Evolutionary conservation across 768 basidiomycete species (phyloP).

Genomic region (Naganishia friedmannii): DNA sequence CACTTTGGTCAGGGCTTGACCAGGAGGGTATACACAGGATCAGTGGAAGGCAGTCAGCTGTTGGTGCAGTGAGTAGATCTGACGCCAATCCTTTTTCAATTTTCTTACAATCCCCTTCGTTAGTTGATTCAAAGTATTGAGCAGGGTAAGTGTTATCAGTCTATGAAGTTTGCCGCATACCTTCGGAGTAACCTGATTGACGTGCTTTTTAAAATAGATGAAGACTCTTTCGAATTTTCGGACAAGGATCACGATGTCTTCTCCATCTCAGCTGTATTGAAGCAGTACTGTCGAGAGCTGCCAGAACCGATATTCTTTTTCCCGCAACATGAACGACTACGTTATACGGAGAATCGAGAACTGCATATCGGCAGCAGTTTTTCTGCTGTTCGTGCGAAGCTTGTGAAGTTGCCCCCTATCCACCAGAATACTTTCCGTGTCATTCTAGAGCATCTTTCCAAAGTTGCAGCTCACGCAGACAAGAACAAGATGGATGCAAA

Average conservation of each 20-base stretch:
- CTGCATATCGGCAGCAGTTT: slow-evolving; percentile 71
- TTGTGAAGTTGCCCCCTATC: slow-evolving; percentile 74
- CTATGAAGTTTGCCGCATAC: neutral
- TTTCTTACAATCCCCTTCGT: slow-evolving; percentile 18
- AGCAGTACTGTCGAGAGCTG: slow-evolving; percentile 74
- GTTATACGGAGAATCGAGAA: slow-evolving; percentile 72
- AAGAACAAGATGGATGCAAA: slow-evolving; percentile 90
- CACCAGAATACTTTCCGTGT: slow-evolving; percentile 81
- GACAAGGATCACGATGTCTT: slow-evolving; percentile 69
- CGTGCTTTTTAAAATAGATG: slow-evolving; percentile 55
- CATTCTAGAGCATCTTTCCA: slow-evolving; percentile 75
- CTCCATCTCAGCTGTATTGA: slow-evolving; percentile 77
- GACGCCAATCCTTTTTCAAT: neutral
- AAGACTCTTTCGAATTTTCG: slow-evolving; percentile 70
- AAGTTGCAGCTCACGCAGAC: slow-evolving; percentile 64
- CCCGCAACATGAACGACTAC: slow-evolving; percentile 72
- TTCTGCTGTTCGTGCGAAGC: slow-evolving; percentile 75
- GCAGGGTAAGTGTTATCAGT: slow-evolving; percentile 49
- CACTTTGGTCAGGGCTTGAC: slow-evolving; percentile 38
- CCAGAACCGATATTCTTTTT: slow-evolving; percentile 87
- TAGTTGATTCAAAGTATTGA: slow-evolving; percentile 85
- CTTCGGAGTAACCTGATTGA: neutral
- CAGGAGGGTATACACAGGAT: slow-evolving; percentile 51
- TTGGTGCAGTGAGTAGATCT: slow-evolving; percentile 73
- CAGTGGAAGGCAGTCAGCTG: slow-evolving; percentile 65